These are phyloP conservation scores for Limnanthes douglasii DNA, from an alignment of 345 rosid genomes.

Conservation along the genomic window DNA sequence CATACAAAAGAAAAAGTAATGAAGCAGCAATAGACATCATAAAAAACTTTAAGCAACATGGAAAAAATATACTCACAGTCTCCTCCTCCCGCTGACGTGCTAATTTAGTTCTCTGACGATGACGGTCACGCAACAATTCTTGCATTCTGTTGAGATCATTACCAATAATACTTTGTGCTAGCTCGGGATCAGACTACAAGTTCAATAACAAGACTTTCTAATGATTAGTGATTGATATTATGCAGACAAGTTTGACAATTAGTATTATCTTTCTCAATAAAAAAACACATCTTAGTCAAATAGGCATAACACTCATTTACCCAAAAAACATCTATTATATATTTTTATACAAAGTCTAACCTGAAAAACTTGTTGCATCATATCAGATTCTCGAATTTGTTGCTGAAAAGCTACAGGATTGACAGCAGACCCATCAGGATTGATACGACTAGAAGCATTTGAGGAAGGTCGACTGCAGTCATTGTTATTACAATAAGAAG, in stretches of 20 bases:
- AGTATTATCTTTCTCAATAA: neutral
- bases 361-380: slow-evolving; percentile 78
- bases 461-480: slow-evolving; percentile 11
- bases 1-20: slow-evolving; percentile 2
- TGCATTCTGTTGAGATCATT: slow-evolving; percentile 77
- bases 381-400: slow-evolving; percentile 56
- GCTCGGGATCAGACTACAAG: slow-evolving; percentile 70
- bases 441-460: slow-evolving; percentile 35
- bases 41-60: neutral
- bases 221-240: neutral
- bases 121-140: slow-evolving; percentile 49
- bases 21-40: neutral
- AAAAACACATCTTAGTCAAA: neutral
- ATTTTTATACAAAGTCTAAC: slow-evolving; percentile 13
- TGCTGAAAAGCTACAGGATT: slow-evolving; percentile 89
- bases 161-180: slow-evolving; percentile 75
- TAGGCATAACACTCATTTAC: too few relatives aligned
- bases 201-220: neutral
- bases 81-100: slow-evolving; percentile 71
- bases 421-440: slow-evolving; percentile 89
- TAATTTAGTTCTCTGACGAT: slow-evolving; percentile 51
- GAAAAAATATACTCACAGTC: slow-evolving; percentile 33
- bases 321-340: too few relatives aligned
- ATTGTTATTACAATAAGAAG: neutral
- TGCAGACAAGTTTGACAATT: neutral